phyloP scores from a whole-genome alignment of 495 filamentous ascomycete genomes.

The Hyaloscypha bicolor region DNA sequence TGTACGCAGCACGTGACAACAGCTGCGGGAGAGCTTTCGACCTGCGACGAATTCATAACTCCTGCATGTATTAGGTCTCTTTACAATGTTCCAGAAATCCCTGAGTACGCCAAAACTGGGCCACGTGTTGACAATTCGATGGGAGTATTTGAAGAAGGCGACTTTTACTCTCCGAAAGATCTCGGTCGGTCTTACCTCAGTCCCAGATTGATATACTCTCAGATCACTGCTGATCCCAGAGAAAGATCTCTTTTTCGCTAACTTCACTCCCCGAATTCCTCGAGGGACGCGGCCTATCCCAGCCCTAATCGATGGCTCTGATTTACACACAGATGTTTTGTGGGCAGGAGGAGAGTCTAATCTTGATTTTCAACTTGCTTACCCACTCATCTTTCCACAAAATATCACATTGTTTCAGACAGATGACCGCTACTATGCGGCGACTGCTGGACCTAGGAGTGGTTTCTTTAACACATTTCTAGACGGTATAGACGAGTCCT shows the following conservation, averaged over 20 bases:
- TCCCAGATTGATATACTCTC: too few species aligned
- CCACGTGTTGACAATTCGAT: constrained; percentile 34
- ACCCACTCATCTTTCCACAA: constrained; percentile 27
- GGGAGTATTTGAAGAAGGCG: constrained; percentile 37
- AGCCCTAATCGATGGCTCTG: constrained; percentile 25
- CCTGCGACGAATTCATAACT: constrained; percentile 20
- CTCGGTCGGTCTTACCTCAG: constrained; percentile 32
- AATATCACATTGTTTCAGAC: constrained; percentile 25
- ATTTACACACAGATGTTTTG: background rate
- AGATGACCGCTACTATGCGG: constrained; percentile 34
- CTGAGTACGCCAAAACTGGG: constrained; percentile 21
- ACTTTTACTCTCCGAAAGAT: constrained; percentile 52
- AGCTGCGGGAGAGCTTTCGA: constrained; percentile 13
- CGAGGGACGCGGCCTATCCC: constrained; percentile 28
- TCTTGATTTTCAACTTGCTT: constrained; percentile 25
- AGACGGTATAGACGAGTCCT: constrained; percentile 63
- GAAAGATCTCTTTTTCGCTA: constrained; percentile 56
- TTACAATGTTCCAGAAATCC: constrained; percentile 22
- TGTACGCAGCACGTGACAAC: too few species aligned
- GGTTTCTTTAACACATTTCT: constrained; percentile 49
- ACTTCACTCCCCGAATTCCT: constrained; percentile 42
- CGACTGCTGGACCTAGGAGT: constrained; percentile 36
- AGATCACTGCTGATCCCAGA: too few species aligned
- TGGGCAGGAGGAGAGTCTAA: constrained; percentile 24
- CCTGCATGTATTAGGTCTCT: constrained; percentile 31